Base-by-base conservation (phyloP, 1,284 basidiomycete species). In the Melanopsichium pennsylvanicum region DNA sequence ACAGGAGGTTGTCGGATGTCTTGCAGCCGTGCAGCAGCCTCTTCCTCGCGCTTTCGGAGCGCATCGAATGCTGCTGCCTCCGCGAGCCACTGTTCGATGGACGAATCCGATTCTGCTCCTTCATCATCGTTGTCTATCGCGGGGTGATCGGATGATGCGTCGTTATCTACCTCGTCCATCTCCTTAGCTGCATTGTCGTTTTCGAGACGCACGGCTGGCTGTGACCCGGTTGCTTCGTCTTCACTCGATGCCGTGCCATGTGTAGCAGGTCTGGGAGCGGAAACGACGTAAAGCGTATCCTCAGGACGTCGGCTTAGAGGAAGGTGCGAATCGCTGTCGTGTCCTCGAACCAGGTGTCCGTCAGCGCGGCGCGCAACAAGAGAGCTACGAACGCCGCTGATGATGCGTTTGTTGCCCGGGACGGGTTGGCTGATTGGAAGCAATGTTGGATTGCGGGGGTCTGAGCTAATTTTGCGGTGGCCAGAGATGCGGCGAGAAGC, bases 1-100 rank as follows among this genome's bases (percentile, higher is more conserved):
- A 51, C 29, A 0, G 42, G 32, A 6, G 45, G 40, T 26, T 49
- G 39, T 7, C 47, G 47, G 10, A 70, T 31, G 19, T 47, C 51
- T 29, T 61, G 55, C 18, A 68, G 29, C 10, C 51, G 42, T 16
- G 44, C 55, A 3, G 60, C 51, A 2, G 69, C 62, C 10, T 67
- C 70, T 26, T 72, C 66, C 19, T 71, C 70, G 16, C 57, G 48
- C 33, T 47, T 58, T 16, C 70, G 61, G 29, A 70, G 36, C 1
- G 64, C 70, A 12, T 72, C 70, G 33, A 70, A 72, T 5, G 70
- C 64, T 23, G 64, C 64, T 3, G 64, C 34, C 29, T 72, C 70
- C 13, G 59, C 64, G 13, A 64, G 29, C 67, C 64, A 68, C 35
- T 68, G 64, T 39, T 72, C 70, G 33, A 61, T 60, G 13, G 67